phyloP scores from a whole-genome alignment of 1,284 basidiomycete genomes.

The Cerioporus squamosus region DNA sequence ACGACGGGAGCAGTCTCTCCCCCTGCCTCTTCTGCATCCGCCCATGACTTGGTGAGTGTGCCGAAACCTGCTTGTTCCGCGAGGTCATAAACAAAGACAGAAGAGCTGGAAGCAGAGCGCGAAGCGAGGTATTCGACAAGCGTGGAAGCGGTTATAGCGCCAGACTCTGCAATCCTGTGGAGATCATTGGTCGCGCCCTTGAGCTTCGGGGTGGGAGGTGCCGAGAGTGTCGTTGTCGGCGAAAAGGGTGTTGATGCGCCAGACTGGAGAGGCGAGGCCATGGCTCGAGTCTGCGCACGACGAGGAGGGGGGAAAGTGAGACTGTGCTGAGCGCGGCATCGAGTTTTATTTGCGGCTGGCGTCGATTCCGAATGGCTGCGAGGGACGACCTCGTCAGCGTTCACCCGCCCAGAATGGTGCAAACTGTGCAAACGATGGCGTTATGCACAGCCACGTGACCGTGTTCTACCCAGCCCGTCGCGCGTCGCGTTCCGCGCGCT shows the following conservation, averaged over 20 bases:
- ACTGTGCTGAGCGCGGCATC: neutral
- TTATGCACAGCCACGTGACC: constrained; percentile 23
- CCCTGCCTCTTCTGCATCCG: constrained; percentile 30
- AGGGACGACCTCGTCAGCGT: neutral
- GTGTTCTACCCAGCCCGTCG: constrained; percentile 1
- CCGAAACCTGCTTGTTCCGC: constrained; percentile 83
- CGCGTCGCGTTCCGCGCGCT: constrained; percentile 13
- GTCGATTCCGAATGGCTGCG: too few species aligned
- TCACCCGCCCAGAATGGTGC: constrained; percentile 13
- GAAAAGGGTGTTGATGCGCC: constrained; percentile 37
- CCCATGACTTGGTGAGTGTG: constrained; percentile 65
- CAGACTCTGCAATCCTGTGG: constrained; percentile 33
- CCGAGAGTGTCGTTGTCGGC: constrained; percentile 37
- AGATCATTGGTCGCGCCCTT: constrained; percentile 25
- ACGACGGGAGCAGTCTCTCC: constrained; percentile 59
- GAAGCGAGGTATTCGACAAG: constrained; percentile 72
- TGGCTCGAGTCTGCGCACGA: constrained; percentile 15
- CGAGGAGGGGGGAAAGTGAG: constrained; percentile 1
- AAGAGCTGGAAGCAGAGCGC: constrained; percentile 54
- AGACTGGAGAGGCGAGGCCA: constrained; percentile 29
- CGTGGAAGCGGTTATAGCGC: constrained; percentile 53
- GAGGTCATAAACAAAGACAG: constrained; percentile 81
- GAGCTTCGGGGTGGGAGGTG: constrained; percentile 34
- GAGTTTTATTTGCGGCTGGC: constrained; percentile 14
- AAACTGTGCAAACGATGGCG: constrained; percentile 25